Evolutionary conservation across 2,329 filamentous ascomycete species (phyloP), one percentile per base, ranked within the genome.

Genomic region (Fusarium temperatum): DNA sequence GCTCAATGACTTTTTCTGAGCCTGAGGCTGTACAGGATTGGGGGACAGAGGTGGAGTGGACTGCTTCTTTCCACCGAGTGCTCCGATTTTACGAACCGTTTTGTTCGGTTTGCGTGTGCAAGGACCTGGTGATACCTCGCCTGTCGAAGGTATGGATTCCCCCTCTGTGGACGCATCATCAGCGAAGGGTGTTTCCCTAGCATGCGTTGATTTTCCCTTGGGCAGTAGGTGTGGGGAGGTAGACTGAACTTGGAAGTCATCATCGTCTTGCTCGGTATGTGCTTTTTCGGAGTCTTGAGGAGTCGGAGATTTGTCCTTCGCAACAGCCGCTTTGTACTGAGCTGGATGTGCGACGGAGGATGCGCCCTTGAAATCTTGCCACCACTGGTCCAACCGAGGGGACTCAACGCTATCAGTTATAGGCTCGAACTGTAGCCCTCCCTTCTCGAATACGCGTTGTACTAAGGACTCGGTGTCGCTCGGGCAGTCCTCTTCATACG

Each of bases 171-270:
- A 80, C 8, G 59, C 75, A 63, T 81, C 80, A 28, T 81, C 78
- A n/a, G 61, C 71, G 57, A 64, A 57, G 22, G 42, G 58, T 55
- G 45, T 63, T 54, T 42, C 54, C 22, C 45, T 71, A 47, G 55
- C 65, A 44, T 53, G 64, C 39, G 63, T 57, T 53, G 67, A 71
- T 32, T 78, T 82, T 48, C 74, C 68, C 36, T 76, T 74, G 18
- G 81, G 75, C 53, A 70, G 73, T 45, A 84, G 78, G 47, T 80
- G 81, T 20, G 84, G 83, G 7, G 87, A 87, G 4, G 86, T 87
- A 26, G 82, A 80, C 67, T 88, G 87, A 13, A 88, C 81, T 70
- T 89, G 84, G 54, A 89, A 89, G 63, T 87, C 87, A 50, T 85
- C 85, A n/a, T 85, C 85, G 17, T 86, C 83, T 8, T 81, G 81